These are phyloP conservation scores for Pichia kluyveri DNA, from an alignment of 805 yeast genomes.

Conservation along the genomic window DNA sequence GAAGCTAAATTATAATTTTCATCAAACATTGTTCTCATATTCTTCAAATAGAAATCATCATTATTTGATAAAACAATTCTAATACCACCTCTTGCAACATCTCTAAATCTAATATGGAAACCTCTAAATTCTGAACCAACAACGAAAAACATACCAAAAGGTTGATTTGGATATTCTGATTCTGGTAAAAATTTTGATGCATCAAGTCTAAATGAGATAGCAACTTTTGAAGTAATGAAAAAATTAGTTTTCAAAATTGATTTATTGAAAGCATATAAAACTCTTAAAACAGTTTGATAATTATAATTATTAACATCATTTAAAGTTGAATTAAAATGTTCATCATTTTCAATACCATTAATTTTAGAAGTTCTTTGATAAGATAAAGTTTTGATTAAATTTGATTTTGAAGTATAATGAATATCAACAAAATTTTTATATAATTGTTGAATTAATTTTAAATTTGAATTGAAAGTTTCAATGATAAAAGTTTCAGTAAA, in stretches of 20 bases:
- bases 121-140: slow-evolving; percentile 97
- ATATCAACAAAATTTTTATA: slow-evolving; percentile 87
- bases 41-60: slow-evolving; percentile 73
- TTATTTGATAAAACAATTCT: slow-evolving; percentile 87
- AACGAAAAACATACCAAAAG: slow-evolving; percentile 89
- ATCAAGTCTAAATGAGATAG: slow-evolving; percentile 83
- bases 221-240: slow-evolving; percentile 89
- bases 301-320: slow-evolving; percentile 71
- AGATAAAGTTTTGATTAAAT: slow-evolving; percentile 67
- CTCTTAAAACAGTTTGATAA: slow-evolving; percentile 69
- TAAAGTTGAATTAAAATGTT: slow-evolving; percentile 63
- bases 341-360: slow-evolving; percentile 63
- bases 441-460: slow-evolving; percentile 66
- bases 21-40: slow-evolving; percentile 84
- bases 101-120: slow-evolving; percentile 94
- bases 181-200: slow-evolving; percentile 71
- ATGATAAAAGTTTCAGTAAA: slow-evolving; percentile 78
- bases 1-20: slow-evolving; percentile 93
- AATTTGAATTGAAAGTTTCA: slow-evolving; percentile 64
- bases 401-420: slow-evolving; percentile 65
- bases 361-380: slow-evolving; percentile 79
- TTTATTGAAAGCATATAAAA: slow-evolving; percentile 70
- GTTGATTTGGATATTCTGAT: slow-evolving; percentile 84
- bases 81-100: slow-evolving; percentile 97
- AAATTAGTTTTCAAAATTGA: slow-evolving; percentile 88